Base-by-base conservation (phyloP, 768 basidiomycete genomes). In the Auriscalpium orientale region DNA sequence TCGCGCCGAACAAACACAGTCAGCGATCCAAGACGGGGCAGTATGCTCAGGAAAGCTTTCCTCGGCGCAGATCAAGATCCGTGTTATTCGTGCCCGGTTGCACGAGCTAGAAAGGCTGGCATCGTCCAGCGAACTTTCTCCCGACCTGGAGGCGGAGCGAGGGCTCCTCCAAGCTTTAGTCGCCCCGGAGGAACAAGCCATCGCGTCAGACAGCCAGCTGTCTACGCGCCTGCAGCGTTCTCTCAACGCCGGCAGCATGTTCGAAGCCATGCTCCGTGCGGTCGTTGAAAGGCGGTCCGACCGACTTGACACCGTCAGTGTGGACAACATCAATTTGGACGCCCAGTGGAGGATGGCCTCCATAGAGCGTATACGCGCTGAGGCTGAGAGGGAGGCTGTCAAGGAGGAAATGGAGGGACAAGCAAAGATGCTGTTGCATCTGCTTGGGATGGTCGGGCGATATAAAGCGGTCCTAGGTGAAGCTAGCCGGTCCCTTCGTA, bases 201-300 rank as follows among this genome's bases (percentile, higher is more conserved):
- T 85, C 49, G 81, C 77, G 64, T 66, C 81, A 2, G 76, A 79
- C 47, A 88, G 89, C 8, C 67, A 77, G 0, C 68, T 90, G 45
- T 80, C 77, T 57, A 68, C 72, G 52, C 79, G 83, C 54, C 66
- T 89, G 33, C 80, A 82, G 64, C 81, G 85, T 6, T 85, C 89
- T 3, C 77, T 78, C 56, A 93, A 91, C 66, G 83, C 89, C 4
- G 77, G 74, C 58, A 82, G 85, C 35, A 87, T 93, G 79, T 91
- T 93, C 65, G 89, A 91, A 48, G 91, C 89, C 15, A 89, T 87
- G 38, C 79, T 93, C 66, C 82, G 87, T n/a, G 89, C 89, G 15
- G 84, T 85, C 49, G 82, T 85, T 36, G 88, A 94, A 65, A 76
- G 91, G 53, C 83, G 79, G 58, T 88, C 85, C 4, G 89, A 91